A percentile compares a stretch with the other conserved stretches of the same genome.
Conservation (phyloP, 345 rosid genomes). For the Aegle marmelos region DNA sequence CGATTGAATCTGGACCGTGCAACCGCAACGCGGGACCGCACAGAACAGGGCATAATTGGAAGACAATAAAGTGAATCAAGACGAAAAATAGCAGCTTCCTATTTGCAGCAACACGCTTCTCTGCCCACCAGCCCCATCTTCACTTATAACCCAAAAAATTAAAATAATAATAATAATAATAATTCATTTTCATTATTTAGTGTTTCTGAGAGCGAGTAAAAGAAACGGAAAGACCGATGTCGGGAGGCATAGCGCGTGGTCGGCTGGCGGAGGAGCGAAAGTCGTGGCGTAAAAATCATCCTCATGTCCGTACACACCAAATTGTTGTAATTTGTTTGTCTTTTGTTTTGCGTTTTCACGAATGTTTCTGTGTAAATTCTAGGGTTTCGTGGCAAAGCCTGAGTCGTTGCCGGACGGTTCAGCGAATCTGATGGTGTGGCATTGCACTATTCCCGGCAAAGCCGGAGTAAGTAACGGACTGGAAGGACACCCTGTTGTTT, state of each 20-base stretch:
- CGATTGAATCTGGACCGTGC: constrained; percentile 29
- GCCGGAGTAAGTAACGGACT: constrained; percentile 60
- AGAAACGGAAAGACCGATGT: constrained; percentile 40
- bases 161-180: background rate
- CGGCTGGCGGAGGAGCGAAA: constrained; percentile 92
- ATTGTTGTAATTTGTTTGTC: background rate
- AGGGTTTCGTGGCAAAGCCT: constrained; percentile 99
- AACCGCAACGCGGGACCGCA: background rate
- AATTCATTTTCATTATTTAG: no score
- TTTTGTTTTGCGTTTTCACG: constrained; percentile 5
- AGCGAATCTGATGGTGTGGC: constrained; percentile 93
- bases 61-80: background rate
- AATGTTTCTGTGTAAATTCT: constrained; percentile 12
- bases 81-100: background rate
- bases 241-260: constrained; percentile 92
- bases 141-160: background rate
- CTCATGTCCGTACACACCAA: constrained; percentile 58
- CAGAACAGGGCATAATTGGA: constrained; percentile 10
- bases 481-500: background rate
- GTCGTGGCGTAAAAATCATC: constrained; percentile 96
- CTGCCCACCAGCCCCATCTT: background rate
- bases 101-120: background rate
- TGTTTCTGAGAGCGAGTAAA: background rate
- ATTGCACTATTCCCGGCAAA: constrained; percentile 96
- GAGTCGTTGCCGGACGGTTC: constrained; percentile 76